Percentiles rank a stretch among this genome's conserved stretches.
These are phyloP conservation scores for Prunus davidiana DNA, from an alignment of 306 rosid species.

Conservation along the genomic window DNA sequence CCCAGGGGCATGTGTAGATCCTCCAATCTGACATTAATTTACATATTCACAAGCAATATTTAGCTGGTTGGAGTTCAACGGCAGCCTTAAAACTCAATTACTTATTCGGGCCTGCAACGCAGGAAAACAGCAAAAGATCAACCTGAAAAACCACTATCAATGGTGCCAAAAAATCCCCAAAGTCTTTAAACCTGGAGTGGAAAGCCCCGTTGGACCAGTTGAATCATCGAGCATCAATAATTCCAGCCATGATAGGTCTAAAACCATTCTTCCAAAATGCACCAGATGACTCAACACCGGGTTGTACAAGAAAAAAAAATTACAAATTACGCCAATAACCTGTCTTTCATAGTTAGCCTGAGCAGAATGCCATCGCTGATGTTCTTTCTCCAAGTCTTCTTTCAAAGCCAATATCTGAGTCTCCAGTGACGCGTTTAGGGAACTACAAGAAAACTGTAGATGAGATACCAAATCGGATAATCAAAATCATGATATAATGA, in stretches of 20 bases:
- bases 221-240: background rate
- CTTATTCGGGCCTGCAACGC: background rate
- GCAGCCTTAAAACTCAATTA: background rate
- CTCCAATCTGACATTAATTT: background rate
- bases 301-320: background rate
- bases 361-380: slow-evolving; percentile 73
- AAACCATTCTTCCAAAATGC: background rate
- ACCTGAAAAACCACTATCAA: background rate
- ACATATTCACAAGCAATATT: background rate
- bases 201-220: background rate
- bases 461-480: slow-evolving; percentile 8
- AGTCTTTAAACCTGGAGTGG: background rate
- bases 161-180: background rate
- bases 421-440: slow-evolving; percentile 65
- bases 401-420: slow-evolving; percentile 62
- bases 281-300: background rate
- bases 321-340: slow-evolving; percentile 31
- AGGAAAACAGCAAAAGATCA: background rate
- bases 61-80: background rate
- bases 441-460: slow-evolving; percentile 41
- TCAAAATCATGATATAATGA: slow-evolving; percentile 5
- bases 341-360: slow-evolving; percentile 96
- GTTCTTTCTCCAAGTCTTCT: slow-evolving; percentile 71
- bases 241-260: background rate
- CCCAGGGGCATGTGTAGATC: background rate